Conservation (phyloP, 768 basidiomycete genomes). For the Bullera alba region DNA sequence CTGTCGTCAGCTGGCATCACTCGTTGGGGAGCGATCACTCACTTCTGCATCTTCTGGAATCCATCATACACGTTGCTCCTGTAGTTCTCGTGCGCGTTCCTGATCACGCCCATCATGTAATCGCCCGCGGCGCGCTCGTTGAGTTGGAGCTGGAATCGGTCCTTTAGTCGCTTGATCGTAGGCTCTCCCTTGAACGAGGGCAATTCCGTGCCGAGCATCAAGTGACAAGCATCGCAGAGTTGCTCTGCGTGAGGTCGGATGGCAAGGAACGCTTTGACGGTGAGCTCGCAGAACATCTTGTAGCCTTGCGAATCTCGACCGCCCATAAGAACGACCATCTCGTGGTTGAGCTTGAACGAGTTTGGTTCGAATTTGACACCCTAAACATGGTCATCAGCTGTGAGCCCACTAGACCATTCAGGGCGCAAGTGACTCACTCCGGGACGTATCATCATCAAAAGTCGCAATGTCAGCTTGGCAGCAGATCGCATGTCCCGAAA, state of each 20-base stretch:
- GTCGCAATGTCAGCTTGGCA: slow-evolving; percentile 33
- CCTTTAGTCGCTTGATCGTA: slow-evolving; percentile 77
- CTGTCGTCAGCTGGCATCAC: background rate
- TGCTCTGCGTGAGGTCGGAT: slow-evolving; percentile 91
- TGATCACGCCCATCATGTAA: slow-evolving; percentile 79
- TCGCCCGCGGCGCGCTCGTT: slow-evolving; percentile 88
- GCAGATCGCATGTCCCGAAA: background rate
- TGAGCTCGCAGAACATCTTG: slow-evolving; percentile 83
- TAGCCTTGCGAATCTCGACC: slow-evolving; percentile 91
- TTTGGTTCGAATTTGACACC: slow-evolving; percentile 98
- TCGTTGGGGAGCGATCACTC: slow-evolving; percentile 7
- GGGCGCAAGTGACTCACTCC: slow-evolving; percentile 53
- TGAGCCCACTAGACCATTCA: background rate
- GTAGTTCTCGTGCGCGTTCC: slow-evolving; percentile 91
- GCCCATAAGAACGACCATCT: slow-evolving; percentile 98
- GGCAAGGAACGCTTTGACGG: slow-evolving; percentile 92
- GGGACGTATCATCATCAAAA: slow-evolving; percentile 52
- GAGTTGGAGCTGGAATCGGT: slow-evolving; percentile 74
- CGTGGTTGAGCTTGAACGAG: slow-evolving; percentile 97
- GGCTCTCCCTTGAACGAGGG: slow-evolving; percentile 95
- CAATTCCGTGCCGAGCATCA: slow-evolving; percentile 91
- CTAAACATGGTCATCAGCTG: slow-evolving; percentile 3
- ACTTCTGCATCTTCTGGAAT: slow-evolving; percentile 59
- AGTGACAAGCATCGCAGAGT: slow-evolving; percentile 73
- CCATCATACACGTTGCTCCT: slow-evolving; percentile 91